phyloP scores from a whole-genome alignment of 2,329 filamentous ascomycete genomes.

The Verticillium isaacii region DNA sequence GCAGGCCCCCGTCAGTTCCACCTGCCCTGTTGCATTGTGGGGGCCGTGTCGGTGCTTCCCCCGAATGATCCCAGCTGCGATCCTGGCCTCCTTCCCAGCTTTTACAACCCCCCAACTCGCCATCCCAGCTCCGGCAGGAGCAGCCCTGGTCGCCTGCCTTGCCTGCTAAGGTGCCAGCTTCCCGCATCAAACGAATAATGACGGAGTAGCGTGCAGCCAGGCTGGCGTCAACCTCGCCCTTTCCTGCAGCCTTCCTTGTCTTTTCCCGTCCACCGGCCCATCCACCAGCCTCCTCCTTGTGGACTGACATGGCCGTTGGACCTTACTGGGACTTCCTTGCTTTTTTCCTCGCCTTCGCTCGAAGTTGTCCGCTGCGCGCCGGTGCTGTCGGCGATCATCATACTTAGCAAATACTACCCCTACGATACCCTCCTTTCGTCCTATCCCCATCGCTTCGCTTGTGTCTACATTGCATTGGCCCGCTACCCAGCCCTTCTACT shows the following conservation, averaged over 20 bases:
- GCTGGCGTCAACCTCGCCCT: slow-evolving; percentile 13
- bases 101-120: background rate
- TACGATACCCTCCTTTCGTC: background rate
- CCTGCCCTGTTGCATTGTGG: background rate
- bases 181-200: background rate
- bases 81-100: background rate
- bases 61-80: background rate
- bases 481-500: background rate
- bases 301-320: slow-evolving; percentile 6
- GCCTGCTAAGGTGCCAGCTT: background rate
- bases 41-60: background rate
- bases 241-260: slow-evolving; percentile 3
- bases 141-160: background rate
- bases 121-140: background rate
- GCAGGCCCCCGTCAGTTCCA: background rate
- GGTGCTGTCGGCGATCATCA: background rate
- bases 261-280: slow-evolving; percentile 1
- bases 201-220: slow-evolving; percentile 8
- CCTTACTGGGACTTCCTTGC: background rate
- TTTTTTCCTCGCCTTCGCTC: slow-evolving; percentile 8
- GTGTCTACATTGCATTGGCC: slow-evolving; percentile 43
- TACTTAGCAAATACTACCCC: background rate
- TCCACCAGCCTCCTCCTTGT: background rate
- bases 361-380: slow-evolving; percentile 5
- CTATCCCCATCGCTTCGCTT: slow-evolving; percentile 18